A percentile compares a stretch with the other conserved stretches of the same genome.
Conservation (phyloP, 148 eudicot species). For the Bassia scoparia region DNA sequence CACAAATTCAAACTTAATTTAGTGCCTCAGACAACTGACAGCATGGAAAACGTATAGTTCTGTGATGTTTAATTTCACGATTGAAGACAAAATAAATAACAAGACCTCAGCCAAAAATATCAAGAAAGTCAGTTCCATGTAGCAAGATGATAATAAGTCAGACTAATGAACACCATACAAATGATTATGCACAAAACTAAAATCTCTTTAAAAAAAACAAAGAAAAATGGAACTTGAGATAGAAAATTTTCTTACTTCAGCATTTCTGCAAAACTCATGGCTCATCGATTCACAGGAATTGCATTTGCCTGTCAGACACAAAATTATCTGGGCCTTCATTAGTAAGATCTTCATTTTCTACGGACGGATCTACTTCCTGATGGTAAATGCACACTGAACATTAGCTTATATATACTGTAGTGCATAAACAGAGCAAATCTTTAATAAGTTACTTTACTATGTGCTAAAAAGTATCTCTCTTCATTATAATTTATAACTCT, state of each 20-base stretch:
- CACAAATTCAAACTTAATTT: neutral
- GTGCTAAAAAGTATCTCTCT: neutral
- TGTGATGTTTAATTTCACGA: neutral
- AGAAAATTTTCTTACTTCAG: constrained; percentile 59
- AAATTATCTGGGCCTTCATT: constrained; percentile 70
- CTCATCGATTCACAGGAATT: constrained; percentile 97
- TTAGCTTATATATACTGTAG: neutral
- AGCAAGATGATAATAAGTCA: neutral
- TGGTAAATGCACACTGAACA: constrained; percentile 13
- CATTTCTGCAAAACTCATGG: constrained; percentile 99
- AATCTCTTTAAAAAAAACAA: neutral
- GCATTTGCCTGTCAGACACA: constrained; percentile 90
- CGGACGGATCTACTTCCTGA: constrained; percentile 93
- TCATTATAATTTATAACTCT: neutral
- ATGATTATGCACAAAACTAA: neutral
- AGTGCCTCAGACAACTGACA: neutral
- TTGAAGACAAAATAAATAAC: neutral
- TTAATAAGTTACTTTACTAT: neutral
- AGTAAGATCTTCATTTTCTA: constrained; percentile 71
- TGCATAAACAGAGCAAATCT: neutral
- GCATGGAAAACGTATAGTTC: neutral
- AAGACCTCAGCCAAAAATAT: neutral
- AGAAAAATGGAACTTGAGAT: neutral
- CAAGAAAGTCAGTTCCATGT: neutral
- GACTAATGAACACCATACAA: neutral